Evolutionary conservation across 345 rosid genomes (phyloP).

Genomic region (Rhodamnia argentea): DNA sequence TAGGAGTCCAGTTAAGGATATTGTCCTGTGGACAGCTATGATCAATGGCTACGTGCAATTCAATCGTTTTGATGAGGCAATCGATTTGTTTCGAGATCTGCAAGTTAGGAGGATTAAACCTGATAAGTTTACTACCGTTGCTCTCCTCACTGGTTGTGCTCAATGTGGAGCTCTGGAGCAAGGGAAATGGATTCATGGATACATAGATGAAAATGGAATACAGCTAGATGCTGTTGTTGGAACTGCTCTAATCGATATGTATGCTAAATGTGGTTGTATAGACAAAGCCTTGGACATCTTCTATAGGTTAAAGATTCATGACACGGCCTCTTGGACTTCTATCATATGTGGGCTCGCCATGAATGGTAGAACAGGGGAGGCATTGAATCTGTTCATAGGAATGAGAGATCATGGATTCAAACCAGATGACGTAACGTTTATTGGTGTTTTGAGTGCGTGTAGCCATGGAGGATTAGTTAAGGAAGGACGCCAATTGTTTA

Average conservation of each 20-base stretch:
- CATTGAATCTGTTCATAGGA: conserved; percentile 40
- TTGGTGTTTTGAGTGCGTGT: conserved; percentile 69
- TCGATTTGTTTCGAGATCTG: conserved; percentile 48
- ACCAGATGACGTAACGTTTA: conserved; percentile 60
- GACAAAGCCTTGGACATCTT: conserved; percentile 53
- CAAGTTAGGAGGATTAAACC: conserved; percentile 36
- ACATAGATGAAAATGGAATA: conserved; percentile 35
- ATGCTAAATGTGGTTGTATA: conserved; percentile 61
- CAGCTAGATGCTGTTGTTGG: conserved; percentile 43
- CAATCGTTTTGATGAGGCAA: conserved; percentile 48
- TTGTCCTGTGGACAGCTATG: conserved; percentile 87
- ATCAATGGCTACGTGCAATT: conserved; percentile 72
- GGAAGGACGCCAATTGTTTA: conserved; percentile 47
- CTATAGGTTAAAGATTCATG: conserved; percentile 30
- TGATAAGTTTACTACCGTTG: conserved; percentile 51
- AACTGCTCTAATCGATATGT: conserved; percentile 75
- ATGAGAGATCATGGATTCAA: conserved; percentile 35
- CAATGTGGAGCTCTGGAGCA: conserved; percentile 67
- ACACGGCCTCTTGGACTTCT: conserved; percentile 66
- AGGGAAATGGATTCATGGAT: conserved; percentile 76
- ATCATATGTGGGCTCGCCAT: conserved; percentile 61
- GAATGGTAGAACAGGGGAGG: conserved; percentile 50
- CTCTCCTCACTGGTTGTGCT: conserved; percentile 75
- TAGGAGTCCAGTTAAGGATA: conserved; percentile 51
- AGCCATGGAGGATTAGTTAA: conserved; percentile 72